phyloP scores from a whole-genome alignment of 2,329 filamentous ascomycete genomes.

The Diplodia corticola region DNA sequence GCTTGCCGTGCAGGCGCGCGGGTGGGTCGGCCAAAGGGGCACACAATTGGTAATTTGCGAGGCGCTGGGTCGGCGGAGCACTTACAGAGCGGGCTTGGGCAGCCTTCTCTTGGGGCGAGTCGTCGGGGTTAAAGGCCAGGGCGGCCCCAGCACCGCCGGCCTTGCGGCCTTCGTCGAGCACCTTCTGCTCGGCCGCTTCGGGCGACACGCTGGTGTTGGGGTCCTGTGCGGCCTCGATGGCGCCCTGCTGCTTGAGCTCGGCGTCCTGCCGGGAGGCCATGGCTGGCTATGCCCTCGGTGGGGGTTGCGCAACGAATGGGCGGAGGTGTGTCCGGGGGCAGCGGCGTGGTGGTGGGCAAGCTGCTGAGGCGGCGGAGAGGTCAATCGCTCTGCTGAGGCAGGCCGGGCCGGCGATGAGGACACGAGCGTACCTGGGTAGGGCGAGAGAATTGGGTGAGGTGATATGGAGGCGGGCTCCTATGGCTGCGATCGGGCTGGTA shows the following conservation, averaged over 20 bases:
- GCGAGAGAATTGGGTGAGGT: background rate
- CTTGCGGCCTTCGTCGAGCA: conserved; percentile 75
- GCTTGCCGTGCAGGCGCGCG: conserved; percentile 16
- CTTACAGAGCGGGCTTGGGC: conserved; percentile 75
- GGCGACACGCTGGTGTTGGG: conserved; percentile 67
- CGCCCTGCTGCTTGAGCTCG: conserved; percentile 81
- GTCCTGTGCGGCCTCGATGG: conserved; percentile 73
- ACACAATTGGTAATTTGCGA: conserved; percentile 17
- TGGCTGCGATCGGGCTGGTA: conserved; percentile 1
- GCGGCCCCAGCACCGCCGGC: conserved; percentile 74
- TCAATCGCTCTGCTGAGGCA: conserved; percentile 1
- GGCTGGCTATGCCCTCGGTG: conserved; percentile 18
- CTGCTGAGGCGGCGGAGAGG: background rate
- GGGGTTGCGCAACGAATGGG: conserved; percentile 2
- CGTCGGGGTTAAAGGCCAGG: conserved; percentile 85
- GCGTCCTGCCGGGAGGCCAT: conserved; percentile 27
- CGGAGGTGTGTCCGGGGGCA: conserved; percentile 6
- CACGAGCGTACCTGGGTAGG: conserved; percentile 1
- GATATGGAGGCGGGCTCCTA: background rate
- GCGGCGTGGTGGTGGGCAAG: conserved; percentile 6
- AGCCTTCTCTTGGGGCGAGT: conserved; percentile 78
- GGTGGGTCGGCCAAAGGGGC: conserved; percentile 18
- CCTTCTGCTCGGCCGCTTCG: conserved; percentile 69
- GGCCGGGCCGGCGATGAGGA: background rate
- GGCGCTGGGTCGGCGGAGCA: conserved; percentile 27